Evolutionary conservation across 306 rosid genomes (phyloP).

Genomic region (Vicia sativa): DNA sequence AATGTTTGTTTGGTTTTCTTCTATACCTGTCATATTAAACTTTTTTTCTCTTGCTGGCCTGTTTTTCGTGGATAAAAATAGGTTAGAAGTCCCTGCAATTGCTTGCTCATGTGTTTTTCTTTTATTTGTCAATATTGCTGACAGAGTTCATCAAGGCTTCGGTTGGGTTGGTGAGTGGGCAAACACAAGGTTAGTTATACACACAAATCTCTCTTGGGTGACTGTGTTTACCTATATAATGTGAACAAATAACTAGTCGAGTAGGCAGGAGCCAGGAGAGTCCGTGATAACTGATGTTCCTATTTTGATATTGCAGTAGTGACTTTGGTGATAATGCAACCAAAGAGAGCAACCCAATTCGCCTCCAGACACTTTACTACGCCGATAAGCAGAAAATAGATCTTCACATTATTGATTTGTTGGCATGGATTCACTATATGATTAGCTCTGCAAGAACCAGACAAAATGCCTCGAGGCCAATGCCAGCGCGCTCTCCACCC

Average conservation of each 20-base stretch:
- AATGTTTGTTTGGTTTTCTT: slow-evolving; percentile 16
- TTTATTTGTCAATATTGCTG: slow-evolving; percentile 34
- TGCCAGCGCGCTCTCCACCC: slow-evolving; percentile 61
- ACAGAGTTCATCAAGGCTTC: slow-evolving; percentile 93
- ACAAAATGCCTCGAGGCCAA: slow-evolving; percentile 54
- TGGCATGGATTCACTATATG: slow-evolving; percentile 70
- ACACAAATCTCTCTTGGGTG: slow-evolving; percentile 12
- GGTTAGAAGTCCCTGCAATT: neutral
- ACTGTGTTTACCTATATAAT: neutral
- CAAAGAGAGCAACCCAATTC: slow-evolving; percentile 53
- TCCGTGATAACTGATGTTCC: slow-evolving; percentile 7
- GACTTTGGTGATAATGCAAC: slow-evolving; percentile 56
- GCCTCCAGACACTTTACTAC: slow-evolving; percentile 83
- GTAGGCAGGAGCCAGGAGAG: slow-evolving; percentile 1
- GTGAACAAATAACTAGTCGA: slow-evolving; percentile 11
- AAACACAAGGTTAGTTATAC: slow-evolving; percentile 63
- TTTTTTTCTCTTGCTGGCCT: neutral
- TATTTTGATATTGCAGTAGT: slow-evolving; percentile 50
- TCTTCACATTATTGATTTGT: slow-evolving; percentile 62
- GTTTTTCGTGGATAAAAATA: slow-evolving; percentile 9
- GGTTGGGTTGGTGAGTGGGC: slow-evolving; percentile 99
- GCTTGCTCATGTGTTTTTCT: slow-evolving; percentile 26
- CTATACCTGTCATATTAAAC: neutral
- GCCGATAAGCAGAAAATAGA: slow-evolving; percentile 80
- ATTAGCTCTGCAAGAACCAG: slow-evolving; percentile 60